A percentile compares a stretch with the other conserved stretches of the same genome.
phyloP scores from a whole-genome alignment of 2,329 filamentous ascomycete species.

The Mycosphaerelloides madeirae region DNA sequence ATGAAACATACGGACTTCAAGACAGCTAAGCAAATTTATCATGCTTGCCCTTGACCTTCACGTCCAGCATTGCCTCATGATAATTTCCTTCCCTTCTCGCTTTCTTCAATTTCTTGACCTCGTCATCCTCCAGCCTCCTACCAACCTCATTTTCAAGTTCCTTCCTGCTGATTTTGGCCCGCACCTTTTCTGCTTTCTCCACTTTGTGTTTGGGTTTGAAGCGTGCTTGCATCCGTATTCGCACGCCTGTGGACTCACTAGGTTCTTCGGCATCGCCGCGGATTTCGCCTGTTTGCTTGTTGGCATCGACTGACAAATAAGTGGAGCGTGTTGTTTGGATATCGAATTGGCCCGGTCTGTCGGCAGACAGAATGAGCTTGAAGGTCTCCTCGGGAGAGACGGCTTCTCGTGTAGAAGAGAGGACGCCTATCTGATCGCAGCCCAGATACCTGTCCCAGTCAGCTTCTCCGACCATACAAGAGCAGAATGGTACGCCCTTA shows the following conservation, averaged over 20 bases:
- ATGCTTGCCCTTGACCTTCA: conserved; percentile 89
- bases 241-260: conserved; percentile 65
- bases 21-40: conserved; percentile 61
- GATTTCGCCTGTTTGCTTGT: conserved; percentile 55
- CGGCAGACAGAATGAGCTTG: conserved; percentile 38
- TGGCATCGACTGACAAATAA: conserved; percentile 57
- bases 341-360: conserved; percentile 22
- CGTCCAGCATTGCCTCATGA: conserved; percentile 76
- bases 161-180: conserved; percentile 77
- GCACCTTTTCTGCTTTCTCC: conserved; percentile 75
- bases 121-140: conserved; percentile 57
- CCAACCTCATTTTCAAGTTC: conserved; percentile 47
- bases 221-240: conserved; percentile 88
- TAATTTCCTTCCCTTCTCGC: conserved; percentile 84
- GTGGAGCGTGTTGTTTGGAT: conserved; percentile 54
- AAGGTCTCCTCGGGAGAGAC: conserved; percentile 82
- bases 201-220: conserved; percentile 83
- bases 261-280: conserved; percentile 69
- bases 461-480: background rate
- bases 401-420: conserved; percentile 73
- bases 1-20: no score
- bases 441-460: conserved; percentile 64
- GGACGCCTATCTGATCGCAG: conserved; percentile 75
- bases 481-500: conserved; percentile 32
- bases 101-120: conserved; percentile 76